phyloP scores from a whole-genome alignment of 2,329 filamentous ascomycete genomes.

The Zopfia rhizophila region DNA sequence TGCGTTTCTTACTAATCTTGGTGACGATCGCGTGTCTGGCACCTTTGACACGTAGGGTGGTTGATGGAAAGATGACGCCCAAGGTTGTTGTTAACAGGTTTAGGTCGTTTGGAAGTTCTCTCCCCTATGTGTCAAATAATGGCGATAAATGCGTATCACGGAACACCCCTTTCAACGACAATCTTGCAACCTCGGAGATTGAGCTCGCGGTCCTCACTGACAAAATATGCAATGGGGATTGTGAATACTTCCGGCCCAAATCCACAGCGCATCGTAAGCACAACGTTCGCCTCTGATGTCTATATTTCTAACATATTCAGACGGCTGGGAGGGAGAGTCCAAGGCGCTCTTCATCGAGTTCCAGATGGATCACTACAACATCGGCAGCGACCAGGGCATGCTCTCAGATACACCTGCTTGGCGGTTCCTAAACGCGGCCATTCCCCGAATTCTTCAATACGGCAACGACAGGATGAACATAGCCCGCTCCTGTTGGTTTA shows the following conservation, averaged over 20 bases:
- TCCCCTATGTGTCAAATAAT: conserved; percentile 64
- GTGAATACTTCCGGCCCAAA: conserved; percentile 61
- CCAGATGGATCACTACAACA: conserved; percentile 66
- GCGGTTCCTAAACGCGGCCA: conserved; percentile 79
- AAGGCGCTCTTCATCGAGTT: conserved; percentile 81
- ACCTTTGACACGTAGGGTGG: conserved; percentile 60
- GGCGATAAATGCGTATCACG: conserved; percentile 59
- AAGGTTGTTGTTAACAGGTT: conserved; percentile 16
- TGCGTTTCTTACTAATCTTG: conserved; percentile 68
- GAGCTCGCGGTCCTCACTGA: conserved; percentile 51
- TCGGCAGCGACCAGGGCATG: conserved; percentile 40
- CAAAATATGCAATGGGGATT: conserved; percentile 57
- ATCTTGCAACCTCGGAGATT: conserved; percentile 43
- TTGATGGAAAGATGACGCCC: not conserved
- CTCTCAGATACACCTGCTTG: conserved; percentile 76
- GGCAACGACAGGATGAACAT: conserved; percentile 55
- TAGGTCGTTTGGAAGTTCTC: conserved; percentile 65
- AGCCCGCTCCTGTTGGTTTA: conserved; percentile 76
- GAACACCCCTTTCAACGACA: conserved; percentile 62
- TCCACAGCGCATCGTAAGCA: conserved; percentile 62
- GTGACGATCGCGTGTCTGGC: conserved; percentile 64
- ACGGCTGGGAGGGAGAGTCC: conserved; percentile 75
- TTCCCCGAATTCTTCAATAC: conserved; percentile 77
- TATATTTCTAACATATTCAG: conserved; percentile 46
- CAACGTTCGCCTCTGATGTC: not conserved